phyloP scores from a whole-genome alignment of 768 basidiomycete species.

The Tylopilus sp. region DNA sequence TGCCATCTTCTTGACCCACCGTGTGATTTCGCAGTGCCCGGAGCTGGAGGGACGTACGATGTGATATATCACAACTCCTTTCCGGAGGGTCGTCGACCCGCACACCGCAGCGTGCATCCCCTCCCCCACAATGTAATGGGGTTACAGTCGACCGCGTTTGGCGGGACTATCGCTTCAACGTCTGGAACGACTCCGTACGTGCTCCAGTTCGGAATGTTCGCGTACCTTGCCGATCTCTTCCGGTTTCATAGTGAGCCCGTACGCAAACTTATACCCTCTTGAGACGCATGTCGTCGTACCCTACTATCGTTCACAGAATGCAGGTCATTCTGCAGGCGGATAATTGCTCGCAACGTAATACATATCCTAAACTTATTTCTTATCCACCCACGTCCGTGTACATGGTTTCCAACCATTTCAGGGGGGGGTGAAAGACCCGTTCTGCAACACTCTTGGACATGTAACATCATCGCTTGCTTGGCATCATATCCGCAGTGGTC shows the following conservation, averaged over 20 bases:
- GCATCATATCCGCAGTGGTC: conserved; percentile 9
- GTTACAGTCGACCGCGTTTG: conserved; percentile 64
- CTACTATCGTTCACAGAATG: conserved; percentile 28
- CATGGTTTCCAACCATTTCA: conserved; percentile 9
- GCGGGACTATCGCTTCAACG: conserved; percentile 62
- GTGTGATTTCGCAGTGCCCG: conserved; percentile 44
- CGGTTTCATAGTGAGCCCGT: conserved; percentile 20
- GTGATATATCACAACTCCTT: conserved; percentile 60
- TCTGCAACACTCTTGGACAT: conserved; percentile 24
- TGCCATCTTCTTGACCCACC: conserved; percentile 1
- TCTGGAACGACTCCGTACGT: conserved; percentile 53
- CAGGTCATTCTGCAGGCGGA: conserved; percentile 29
- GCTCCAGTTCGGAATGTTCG: neutral
- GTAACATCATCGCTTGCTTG: conserved; percentile 25
- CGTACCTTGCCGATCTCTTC: conserved; percentile 6
- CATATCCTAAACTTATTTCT: conserved; percentile 28
- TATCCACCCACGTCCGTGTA: conserved; percentile 14
- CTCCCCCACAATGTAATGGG: conserved; percentile 43
- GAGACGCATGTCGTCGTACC: conserved; percentile 22
- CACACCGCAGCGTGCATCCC: conserved; percentile 32
- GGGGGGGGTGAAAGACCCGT: conserved; percentile 10
- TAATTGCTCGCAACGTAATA: conserved; percentile 31
- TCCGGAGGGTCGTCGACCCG: conserved; percentile 34
- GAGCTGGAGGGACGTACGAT: conserved; percentile 63
- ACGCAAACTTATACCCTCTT: conserved; percentile 22